Evolutionary conservation across 805 yeast species (phyloP).

Genomic region (Wickerhamiella sergipiensis): DNA sequence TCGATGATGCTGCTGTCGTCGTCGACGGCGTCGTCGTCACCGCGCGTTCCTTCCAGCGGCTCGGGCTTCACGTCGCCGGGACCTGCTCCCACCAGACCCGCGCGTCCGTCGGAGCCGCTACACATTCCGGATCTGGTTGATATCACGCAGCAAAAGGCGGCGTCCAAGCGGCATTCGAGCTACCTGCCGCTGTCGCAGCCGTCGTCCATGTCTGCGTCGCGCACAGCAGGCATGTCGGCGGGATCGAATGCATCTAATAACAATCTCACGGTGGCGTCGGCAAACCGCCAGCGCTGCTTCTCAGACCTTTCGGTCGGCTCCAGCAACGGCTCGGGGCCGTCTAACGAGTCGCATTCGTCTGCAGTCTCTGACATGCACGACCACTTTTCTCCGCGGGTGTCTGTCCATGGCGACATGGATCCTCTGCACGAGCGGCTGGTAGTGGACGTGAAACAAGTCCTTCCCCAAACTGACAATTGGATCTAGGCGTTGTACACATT

Average conservation of each 20-base stretch:
- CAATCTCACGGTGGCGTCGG: not conserved
- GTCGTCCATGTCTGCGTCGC: not conserved
- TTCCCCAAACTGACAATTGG: not conserved
- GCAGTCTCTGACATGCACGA: not conserved
- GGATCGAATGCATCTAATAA: not conserved
- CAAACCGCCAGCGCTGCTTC: not conserved
- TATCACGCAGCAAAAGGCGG: not conserved
- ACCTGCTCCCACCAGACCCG: not conserved
- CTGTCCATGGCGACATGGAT: not conserved
- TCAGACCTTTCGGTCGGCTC: not conserved
- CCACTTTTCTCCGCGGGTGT: not conserved
- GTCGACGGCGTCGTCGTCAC: not conserved
- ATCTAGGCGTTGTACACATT: not conserved
- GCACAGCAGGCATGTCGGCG: no score
- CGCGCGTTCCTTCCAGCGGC: not conserved
- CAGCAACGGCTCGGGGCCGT: constrained; percentile 1
- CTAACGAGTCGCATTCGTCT: not conserved
- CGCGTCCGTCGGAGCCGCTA: not conserved
- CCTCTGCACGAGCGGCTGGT: not conserved
- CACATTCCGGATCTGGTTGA: not conserved
- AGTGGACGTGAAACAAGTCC: not conserved
- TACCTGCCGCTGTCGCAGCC: not conserved
- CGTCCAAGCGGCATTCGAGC: not conserved
- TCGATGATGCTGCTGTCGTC: not conserved
- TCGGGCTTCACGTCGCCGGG: not conserved